Evolutionary conservation across 306 rosid species (phyloP).

Genomic region (Gleditsia sinensis): DNA sequence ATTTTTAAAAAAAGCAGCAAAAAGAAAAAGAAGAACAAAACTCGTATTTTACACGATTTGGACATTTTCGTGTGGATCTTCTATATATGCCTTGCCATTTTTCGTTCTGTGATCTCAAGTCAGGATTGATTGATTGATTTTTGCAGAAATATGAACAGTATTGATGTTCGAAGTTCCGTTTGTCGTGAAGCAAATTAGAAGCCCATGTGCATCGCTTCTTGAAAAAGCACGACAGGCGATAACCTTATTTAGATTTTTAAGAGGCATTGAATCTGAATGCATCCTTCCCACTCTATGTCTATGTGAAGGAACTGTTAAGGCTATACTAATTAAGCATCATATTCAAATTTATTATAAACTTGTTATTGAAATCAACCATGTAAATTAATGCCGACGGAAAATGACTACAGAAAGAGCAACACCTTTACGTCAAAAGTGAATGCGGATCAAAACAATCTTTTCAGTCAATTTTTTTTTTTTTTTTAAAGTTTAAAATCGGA

Average conservation of each 20-base stretch:
- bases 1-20: no score
- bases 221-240: constrained; percentile 10
- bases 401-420: constrained; percentile 38
- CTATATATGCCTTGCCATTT: not conserved
- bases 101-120: constrained; percentile 3
- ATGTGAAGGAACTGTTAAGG: no score
- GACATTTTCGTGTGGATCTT: not conserved
- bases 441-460: constrained; percentile 23
- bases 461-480: no score
- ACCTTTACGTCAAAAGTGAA: constrained; percentile 22
- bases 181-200: constrained; percentile 33
- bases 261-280: not conserved
- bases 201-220: constrained; percentile 6
- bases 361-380: not conserved
- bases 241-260: not conserved
- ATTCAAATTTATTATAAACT: not conserved
- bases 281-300: constrained; percentile 6
- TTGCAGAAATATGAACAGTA: constrained; percentile 10
- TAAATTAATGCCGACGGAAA: constrained; percentile 4
- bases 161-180: constrained; percentile 20
- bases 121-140: constrained; percentile 32
- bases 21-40: not conserved
- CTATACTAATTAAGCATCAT: no score
- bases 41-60: not conserved
- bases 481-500: not conserved